Evolutionary conservation across 768 basidiomycete species (phyloP).

Genomic region (Leucosporidium creatinivorum): DNA sequence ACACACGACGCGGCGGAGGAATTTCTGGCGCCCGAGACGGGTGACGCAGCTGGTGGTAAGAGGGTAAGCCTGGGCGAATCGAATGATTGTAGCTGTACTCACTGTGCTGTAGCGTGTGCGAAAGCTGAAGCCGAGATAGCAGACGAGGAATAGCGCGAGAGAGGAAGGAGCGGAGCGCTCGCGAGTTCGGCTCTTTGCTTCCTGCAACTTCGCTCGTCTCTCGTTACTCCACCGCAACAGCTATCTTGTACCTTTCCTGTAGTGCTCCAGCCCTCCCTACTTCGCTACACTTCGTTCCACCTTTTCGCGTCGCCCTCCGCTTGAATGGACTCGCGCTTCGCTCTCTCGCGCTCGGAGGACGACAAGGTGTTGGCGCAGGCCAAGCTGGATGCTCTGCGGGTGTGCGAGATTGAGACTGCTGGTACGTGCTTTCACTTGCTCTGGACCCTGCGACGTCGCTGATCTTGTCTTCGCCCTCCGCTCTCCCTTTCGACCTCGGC

Average conservation of each 20-base stretch:
- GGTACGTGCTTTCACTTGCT: not conserved
- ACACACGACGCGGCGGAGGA: not conserved
- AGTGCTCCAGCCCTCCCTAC: not conserved
- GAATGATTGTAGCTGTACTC: not conserved
- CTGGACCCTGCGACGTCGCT: not conserved
- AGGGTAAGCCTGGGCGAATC: not conserved
- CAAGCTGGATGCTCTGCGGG: constrained; percentile 11
- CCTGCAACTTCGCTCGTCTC: too few species aligned
- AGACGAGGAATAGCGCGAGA: not conserved
- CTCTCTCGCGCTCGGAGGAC: constrained; percentile 28
- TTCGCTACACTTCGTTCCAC: not conserved
- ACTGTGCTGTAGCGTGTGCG: not conserved
- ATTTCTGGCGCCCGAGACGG: not conserved
- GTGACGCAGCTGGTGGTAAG: not conserved
- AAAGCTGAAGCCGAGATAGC: not conserved
- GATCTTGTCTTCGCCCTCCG: not conserved
- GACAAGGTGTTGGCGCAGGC: constrained; percentile 19
- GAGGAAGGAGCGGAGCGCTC: not conserved
- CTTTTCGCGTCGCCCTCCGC: not conserved
- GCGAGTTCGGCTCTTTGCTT: not conserved
- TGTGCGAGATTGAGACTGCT: constrained; percentile 19
- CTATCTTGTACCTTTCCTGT: too few species aligned
- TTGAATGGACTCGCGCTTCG: constrained; percentile 22
- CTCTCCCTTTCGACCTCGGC: not conserved
- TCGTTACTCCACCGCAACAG: too few species aligned